Evolutionary conservation across 192 early-diverging fungal species (phyloP).

Genomic region (Gryganskiella cystojenkinii): DNA sequence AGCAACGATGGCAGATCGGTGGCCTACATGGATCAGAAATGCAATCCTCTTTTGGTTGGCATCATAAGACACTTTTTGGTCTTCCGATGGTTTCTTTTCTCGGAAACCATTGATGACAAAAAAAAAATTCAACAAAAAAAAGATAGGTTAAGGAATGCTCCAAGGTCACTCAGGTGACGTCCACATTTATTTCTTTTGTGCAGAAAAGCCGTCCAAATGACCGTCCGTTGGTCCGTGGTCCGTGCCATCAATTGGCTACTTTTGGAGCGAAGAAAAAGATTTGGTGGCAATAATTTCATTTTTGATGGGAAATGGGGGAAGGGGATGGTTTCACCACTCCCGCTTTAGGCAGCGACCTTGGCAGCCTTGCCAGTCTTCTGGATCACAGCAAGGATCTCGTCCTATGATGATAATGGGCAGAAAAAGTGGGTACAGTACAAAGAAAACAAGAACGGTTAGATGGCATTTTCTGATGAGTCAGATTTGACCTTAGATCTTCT

Average conservation of each 20-base stretch:
- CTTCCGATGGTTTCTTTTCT: constrained; percentile 25
- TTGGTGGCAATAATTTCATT: not conserved
- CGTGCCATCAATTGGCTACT: not conserved
- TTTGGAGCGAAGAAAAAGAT: not conserved
- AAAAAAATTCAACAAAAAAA: not conserved
- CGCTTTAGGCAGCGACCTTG: constrained; percentile 8
- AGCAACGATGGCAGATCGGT: not conserved
- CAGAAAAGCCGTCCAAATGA: too few relatives aligned
- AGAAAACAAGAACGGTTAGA: not conserved
- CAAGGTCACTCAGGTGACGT: not conserved
- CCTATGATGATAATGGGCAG: not conserved
- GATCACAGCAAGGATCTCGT: constrained; percentile 44
- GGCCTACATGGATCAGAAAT: not conserved
- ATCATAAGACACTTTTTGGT: not conserved
- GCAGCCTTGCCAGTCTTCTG: constrained; percentile 54
- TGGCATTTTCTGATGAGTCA: too few relatives aligned
- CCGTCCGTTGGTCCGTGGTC: not conserved
- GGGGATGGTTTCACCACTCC: not conserved
- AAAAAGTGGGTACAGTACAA: not conserved
- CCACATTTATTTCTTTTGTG: not conserved
- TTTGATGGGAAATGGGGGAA: too few relatives aligned
- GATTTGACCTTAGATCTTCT: too few relatives aligned
- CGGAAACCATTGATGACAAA: constrained; percentile 12
- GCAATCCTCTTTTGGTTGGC: constrained; percentile 14
- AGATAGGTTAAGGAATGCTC: not conserved